A percentile compares a stretch with the other conserved stretches of the same genome.
phyloP scores from a whole-genome alignment of 345 rosid species.

The Eucalyptus brandiana region DNA sequence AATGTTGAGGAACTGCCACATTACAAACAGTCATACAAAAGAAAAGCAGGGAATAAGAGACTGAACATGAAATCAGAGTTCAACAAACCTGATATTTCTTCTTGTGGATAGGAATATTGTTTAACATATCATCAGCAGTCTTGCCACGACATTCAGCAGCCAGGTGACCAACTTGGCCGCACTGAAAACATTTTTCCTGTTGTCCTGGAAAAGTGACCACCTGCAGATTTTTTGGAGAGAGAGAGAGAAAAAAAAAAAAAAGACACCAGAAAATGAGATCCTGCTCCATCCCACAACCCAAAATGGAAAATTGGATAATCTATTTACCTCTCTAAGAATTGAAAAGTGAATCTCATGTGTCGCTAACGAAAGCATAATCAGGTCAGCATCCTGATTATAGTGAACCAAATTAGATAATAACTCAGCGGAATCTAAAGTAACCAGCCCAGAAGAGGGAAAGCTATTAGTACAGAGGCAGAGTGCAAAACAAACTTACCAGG shows the following conservation, averaged over 20 bases:
- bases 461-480: background rate
- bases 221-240: constrained; percentile 16
- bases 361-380: constrained; percentile 92
- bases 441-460: background rate
- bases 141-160: constrained; percentile 90
- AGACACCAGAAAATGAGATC: background rate
- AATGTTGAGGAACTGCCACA: constrained; percentile 70
- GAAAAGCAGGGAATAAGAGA: background rate
- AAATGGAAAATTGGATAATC: background rate
- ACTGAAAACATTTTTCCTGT: constrained; percentile 79
- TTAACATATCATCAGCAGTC: constrained; percentile 24
- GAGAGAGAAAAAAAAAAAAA: background rate
- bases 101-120: constrained; percentile 81
- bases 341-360: constrained; percentile 98
- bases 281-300: background rate
- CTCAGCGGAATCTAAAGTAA: background rate
- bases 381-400: constrained; percentile 81
- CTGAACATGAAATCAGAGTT: background rate
- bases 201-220: constrained; percentile 84
- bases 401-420: background rate
- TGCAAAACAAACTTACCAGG: constrained; percentile 37
- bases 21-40: background rate
- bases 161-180: constrained; percentile 90
- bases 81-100: constrained; percentile 89
- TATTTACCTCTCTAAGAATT: constrained; percentile 78